phyloP scores from a whole-genome alignment of 352 stramenopile genomes.

The Phytopythium sindhum region DNA sequence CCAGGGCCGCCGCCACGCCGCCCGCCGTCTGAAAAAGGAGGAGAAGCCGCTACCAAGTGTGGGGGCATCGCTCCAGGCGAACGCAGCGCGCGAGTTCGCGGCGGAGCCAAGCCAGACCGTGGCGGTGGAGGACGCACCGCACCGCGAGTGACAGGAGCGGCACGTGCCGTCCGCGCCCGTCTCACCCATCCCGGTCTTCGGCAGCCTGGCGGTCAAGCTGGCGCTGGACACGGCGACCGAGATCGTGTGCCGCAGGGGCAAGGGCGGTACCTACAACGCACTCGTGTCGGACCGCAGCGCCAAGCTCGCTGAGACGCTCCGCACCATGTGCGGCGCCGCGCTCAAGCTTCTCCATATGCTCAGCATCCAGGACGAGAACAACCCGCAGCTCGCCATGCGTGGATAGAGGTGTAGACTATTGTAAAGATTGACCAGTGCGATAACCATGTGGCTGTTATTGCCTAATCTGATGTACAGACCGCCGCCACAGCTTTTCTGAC shows the following conservation, averaged over 20 bases:
- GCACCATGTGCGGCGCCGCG: constrained; percentile 96
- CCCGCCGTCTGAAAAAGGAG: no score
- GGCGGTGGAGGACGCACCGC: constrained; percentile 4
- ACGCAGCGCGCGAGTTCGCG: background rate
- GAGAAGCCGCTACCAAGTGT: constrained; percentile 5
- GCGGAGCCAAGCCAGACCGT: constrained; percentile 3
- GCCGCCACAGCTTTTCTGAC: no score
- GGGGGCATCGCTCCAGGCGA: background rate
- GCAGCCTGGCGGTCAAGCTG: constrained; percentile 90
- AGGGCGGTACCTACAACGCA: constrained; percentile 57
- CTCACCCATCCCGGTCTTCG: constrained; percentile 95
- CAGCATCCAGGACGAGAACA: constrained; percentile 95
- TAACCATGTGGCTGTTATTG: no score
- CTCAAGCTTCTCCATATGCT: constrained; percentile 99
- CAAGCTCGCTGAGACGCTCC: constrained; percentile 93
- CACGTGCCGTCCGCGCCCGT: constrained; percentile 95
- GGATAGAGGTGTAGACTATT: no score
- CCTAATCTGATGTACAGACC: no score
- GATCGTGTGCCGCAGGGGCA: constrained; percentile 80
- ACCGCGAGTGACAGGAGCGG: constrained; percentile 61
- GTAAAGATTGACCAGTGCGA: no score
- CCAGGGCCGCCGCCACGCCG: no score
- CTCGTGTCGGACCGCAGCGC: constrained; percentile 94
- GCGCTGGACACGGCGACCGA: constrained; percentile 91
- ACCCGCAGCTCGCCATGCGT: constrained; percentile 88